phyloP scores from a whole-genome alignment of 768 basidiomycete genomes.

The Lactifluus pinguis region DNA sequence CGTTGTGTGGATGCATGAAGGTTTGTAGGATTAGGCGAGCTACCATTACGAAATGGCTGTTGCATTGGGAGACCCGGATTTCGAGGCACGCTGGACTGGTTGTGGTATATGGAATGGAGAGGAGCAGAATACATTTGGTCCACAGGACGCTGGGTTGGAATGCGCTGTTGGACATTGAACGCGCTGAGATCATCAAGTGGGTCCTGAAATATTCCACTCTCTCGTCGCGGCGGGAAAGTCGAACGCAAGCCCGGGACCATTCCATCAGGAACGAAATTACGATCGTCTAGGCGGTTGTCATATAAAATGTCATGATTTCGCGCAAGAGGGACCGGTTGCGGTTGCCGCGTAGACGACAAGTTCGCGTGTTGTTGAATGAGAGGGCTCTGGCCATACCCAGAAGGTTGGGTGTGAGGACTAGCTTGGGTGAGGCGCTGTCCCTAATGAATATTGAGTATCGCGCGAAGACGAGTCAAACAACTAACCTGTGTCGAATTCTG shows the following conservation, averaged over 20 bases:
- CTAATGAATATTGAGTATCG: constrained; percentile 7
- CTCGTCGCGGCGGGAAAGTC: constrained; percentile 50
- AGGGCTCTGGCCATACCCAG: constrained; percentile 21
- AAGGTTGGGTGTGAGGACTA: constrained; percentile 20
- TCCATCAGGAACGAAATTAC: constrained; percentile 74
- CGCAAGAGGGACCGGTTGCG: constrained; percentile 30
- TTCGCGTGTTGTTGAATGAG: constrained; percentile 24
- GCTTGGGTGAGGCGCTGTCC: constrained; percentile 13
- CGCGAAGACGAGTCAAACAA: constrained; percentile 16
- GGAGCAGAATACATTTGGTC: constrained; percentile 51
- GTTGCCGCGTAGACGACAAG: constrained; percentile 28
- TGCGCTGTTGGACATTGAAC: constrained; percentile 47
- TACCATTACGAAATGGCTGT: constrained; percentile 55
- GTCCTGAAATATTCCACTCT: constrained; percentile 47
- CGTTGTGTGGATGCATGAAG: constrained; percentile 40
- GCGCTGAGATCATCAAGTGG: constrained; percentile 51
- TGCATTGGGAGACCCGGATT: constrained; percentile 48
- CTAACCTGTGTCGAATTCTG: constrained; percentile 67
- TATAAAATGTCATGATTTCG: constrained; percentile 60
- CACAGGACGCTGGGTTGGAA: constrained; percentile 41
- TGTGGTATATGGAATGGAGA: constrained; percentile 40
- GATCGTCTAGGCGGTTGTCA: constrained; percentile 65
- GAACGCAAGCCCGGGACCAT: constrained; percentile 79
- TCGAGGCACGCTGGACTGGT: constrained; percentile 42
- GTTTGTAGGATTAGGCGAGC: constrained; percentile 51